Evolutionary conservation across 257 asterid species (phyloP).

Genomic region (Agastache rugosa): DNA sequence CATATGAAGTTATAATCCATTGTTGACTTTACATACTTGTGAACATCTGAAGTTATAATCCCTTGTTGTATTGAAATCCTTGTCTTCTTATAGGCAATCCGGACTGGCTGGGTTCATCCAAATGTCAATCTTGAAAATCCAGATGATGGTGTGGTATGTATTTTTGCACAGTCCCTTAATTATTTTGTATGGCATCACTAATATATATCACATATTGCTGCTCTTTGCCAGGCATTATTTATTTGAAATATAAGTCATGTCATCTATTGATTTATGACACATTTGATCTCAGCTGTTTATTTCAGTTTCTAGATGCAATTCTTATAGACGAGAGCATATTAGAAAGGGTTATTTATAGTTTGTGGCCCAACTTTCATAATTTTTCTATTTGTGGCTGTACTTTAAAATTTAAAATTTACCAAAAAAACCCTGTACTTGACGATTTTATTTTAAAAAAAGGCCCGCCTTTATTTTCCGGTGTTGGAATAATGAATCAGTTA

Average conservation of each 20-base stretch:
- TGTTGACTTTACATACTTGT: background rate
- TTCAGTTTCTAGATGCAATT: background rate
- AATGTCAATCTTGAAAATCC: slow-evolving; percentile 93
- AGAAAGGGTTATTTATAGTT: no score
- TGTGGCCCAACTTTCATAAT: no score
- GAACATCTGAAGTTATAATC: no score
- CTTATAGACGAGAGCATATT: background rate
- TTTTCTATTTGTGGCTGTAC: no score
- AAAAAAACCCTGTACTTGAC: no score
- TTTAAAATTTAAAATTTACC: no score
- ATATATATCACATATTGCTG: background rate
- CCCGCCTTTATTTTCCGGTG: no score
- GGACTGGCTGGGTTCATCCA: slow-evolving; percentile 97
- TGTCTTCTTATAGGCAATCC: slow-evolving; percentile 71
- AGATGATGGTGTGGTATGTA: slow-evolving; percentile 89
- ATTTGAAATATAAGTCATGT: no score
- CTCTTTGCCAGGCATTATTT: slow-evolving; percentile 5
- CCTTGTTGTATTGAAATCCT: background rate
- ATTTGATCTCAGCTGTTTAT: slow-evolving; percentile 1
- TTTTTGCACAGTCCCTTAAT: background rate
- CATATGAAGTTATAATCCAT: slow-evolving; percentile 15
- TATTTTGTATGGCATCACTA: slow-evolving; percentile 3
- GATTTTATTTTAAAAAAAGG: no score
- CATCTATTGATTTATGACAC: background rate
- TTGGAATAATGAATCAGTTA: no score